Evolutionary conservation across 2,329 filamentous ascomycete genomes (phyloP).

Genomic region (Ambrosiella beaveri): DNA sequence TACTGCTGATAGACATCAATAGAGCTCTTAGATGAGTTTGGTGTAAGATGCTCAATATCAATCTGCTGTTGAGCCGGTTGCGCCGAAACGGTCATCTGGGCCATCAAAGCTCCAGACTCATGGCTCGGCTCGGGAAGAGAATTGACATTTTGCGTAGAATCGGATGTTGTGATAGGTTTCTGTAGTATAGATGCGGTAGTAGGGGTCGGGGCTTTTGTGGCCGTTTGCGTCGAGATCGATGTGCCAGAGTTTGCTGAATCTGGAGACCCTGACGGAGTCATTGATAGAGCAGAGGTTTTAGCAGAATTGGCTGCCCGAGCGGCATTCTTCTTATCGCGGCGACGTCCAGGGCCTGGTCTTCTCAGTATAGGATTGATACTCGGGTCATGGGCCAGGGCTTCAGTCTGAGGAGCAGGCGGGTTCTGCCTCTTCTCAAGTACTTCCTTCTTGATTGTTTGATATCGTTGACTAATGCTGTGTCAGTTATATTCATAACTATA

Average conservation of each 20-base stretch:
- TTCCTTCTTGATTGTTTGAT: conserved; percentile 31
- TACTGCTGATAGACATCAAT: too few relatives aligned
- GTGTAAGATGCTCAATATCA: too few relatives aligned
- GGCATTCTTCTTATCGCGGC: conserved; percentile 31
- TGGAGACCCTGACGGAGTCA: neutral
- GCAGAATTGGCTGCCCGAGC: neutral
- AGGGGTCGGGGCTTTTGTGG: too few relatives aligned
- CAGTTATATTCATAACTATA: neutral
- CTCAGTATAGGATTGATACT: conserved; percentile 41
- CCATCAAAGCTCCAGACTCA: too few relatives aligned
- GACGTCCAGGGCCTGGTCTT: conserved; percentile 39
- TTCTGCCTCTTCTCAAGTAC: conserved; percentile 25
- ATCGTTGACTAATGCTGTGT: conserved; percentile 35
- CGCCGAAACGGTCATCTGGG: too few relatives aligned
- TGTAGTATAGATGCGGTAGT: too few relatives aligned
- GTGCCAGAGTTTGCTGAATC: conserved; percentile 2
- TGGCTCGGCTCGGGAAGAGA: too few relatives aligned
- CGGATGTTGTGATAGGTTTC: too few relatives aligned
- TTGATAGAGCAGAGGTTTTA: neutral
- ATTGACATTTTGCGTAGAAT: too few relatives aligned
- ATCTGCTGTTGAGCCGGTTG: too few relatives aligned
- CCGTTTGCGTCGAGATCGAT: neutral
- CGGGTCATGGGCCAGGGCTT: conserved; percentile 24
- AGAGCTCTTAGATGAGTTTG: too few relatives aligned
- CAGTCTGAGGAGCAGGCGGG: conserved; percentile 4